Evolutionary conservation across 805 yeast species (phyloP).

Genomic region (Suhomyces xylopsoci): DNA sequence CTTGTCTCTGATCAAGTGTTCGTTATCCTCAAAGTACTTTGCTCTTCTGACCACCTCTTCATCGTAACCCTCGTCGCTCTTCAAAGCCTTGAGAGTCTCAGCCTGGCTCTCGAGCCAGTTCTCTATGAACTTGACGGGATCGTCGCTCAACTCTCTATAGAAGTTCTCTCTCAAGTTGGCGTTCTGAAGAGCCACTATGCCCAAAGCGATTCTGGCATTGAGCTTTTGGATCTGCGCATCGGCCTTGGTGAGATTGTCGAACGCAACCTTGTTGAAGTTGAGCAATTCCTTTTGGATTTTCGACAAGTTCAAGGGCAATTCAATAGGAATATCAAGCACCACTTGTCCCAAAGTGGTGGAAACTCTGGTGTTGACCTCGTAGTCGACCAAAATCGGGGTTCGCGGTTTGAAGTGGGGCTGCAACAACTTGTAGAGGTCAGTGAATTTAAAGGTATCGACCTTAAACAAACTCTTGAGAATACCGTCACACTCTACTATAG

Average conservation of each 20-base stretch:
- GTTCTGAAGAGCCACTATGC: conserved; percentile 51
- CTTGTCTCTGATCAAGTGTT: conserved; percentile 65
- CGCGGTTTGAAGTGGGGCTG: conserved; percentile 72
- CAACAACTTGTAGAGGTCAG: conserved; percentile 67
- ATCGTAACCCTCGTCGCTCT: conserved; percentile 85
- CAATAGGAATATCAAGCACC: conserved; percentile 64
- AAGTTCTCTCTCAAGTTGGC: conserved; percentile 70
- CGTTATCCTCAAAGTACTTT: conserved; percentile 72
- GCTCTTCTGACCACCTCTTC: conserved; percentile 88
- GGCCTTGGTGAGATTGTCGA: conserved; percentile 43
- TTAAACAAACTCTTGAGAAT: conserved; percentile 45
- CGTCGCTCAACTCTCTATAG: conserved; percentile 65
- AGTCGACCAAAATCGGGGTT: conserved; percentile 75
- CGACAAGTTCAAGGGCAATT: conserved; percentile 36
- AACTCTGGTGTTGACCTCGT: conserved; percentile 70
- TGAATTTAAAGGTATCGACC: conserved; percentile 57
- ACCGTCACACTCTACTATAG: conserved; percentile 42
- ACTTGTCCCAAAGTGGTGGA: conserved; percentile 79
- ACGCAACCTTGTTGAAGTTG: conserved; percentile 36
- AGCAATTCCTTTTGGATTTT: conserved; percentile 37
- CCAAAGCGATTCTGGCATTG: conserved; percentile 44
- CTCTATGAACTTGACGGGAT: conserved; percentile 74
- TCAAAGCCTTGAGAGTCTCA: conserved; percentile 77
- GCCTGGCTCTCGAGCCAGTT: conserved; percentile 78
- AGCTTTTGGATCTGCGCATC: conserved; percentile 42